phyloP scores from a whole-genome alignment of 2,329 filamentous ascomycete species.

The Cercospora sp. region DNA sequence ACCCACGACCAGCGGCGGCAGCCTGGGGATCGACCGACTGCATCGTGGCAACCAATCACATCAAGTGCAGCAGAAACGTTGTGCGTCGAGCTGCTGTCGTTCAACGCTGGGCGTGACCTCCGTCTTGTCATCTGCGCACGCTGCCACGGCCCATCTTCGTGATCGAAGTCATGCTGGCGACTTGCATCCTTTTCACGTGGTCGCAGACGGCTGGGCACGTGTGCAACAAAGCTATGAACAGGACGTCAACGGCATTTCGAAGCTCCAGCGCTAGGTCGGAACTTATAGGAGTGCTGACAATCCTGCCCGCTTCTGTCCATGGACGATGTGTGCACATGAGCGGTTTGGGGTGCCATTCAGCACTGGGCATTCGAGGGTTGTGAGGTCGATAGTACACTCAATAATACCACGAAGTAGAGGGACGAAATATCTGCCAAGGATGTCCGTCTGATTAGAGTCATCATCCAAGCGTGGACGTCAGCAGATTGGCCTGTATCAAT shows the following conservation, averaged over 20 bases:
- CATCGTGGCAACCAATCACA: conserved; percentile 5
- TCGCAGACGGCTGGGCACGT: not conserved
- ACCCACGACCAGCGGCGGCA: not conserved
- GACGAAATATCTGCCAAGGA: not conserved
- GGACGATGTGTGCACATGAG: not conserved
- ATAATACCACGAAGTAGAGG: not conserved
- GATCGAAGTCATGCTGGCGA: not conserved
- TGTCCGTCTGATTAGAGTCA: not conserved
- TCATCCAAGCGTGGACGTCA: not conserved
- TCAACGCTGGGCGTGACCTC: conserved; percentile 5
- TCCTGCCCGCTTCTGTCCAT: not conserved
- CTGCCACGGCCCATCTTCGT: conserved; percentile 8
- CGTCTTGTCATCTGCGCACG: conserved; percentile 4
- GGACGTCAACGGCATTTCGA: not conserved
- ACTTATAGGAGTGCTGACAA: not conserved
- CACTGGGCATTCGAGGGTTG: not conserved
- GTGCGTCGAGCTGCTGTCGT: conserved; percentile 10
- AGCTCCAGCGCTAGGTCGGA: not conserved
- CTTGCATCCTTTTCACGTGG: not conserved
- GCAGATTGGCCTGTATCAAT: not conserved
- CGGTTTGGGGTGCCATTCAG: not conserved
- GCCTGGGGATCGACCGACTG: not conserved
- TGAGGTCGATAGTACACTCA: not conserved
- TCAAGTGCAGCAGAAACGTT: conserved; percentile 1
- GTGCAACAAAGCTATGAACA: not conserved